These are phyloP conservation scores for Myxozyma lipomycoides DNA, from an alignment of 805 yeast species.

Conservation along the genomic window DNA sequence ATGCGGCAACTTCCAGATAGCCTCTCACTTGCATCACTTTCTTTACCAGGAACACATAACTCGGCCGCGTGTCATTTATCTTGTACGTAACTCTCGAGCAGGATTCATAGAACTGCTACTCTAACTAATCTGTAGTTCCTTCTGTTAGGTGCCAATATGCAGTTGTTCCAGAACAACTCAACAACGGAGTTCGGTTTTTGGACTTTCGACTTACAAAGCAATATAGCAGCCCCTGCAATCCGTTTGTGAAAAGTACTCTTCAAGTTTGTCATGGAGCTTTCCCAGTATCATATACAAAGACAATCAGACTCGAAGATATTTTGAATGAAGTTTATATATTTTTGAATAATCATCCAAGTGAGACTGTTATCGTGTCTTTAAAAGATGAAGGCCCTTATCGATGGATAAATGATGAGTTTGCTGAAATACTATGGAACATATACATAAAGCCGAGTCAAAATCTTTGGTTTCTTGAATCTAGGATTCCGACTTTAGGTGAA, in stretches of 20 bases:
- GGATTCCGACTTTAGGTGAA: conserved; percentile 57
- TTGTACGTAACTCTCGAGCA: conserved; percentile 8
- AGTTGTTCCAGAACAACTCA: conserved; percentile 56
- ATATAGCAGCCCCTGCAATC: conserved; percentile 46
- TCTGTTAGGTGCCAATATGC: conserved; percentile 73
- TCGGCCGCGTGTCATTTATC: conserved; percentile 69
- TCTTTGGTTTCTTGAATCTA: conserved; percentile 56
- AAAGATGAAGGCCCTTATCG: conserved; percentile 70
- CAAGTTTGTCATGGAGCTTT: conserved; percentile 72
- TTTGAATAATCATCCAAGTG: conserved; percentile 50
- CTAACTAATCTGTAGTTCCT: conserved; percentile 43
- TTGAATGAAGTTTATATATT: conserved; percentile 59
- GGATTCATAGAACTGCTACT: not conserved
- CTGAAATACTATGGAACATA: conserved; percentile 54
- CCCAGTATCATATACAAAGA: conserved; percentile 61
- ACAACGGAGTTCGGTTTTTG: conserved; percentile 70
- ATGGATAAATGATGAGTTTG: conserved; percentile 66
- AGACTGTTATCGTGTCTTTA: conserved; percentile 61
- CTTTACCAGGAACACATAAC: conserved; percentile 85
- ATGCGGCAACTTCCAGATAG: conserved; percentile 51
- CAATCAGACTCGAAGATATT: conserved; percentile 49
- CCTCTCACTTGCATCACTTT: conserved; percentile 48
- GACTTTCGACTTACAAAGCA: conserved; percentile 64
- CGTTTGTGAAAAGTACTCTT: conserved; percentile 43
- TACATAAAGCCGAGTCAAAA: conserved; percentile 50